Evolutionary conservation across 208 protist species (phyloP).

Genomic region (Herpetomonas tarakana): DNA sequence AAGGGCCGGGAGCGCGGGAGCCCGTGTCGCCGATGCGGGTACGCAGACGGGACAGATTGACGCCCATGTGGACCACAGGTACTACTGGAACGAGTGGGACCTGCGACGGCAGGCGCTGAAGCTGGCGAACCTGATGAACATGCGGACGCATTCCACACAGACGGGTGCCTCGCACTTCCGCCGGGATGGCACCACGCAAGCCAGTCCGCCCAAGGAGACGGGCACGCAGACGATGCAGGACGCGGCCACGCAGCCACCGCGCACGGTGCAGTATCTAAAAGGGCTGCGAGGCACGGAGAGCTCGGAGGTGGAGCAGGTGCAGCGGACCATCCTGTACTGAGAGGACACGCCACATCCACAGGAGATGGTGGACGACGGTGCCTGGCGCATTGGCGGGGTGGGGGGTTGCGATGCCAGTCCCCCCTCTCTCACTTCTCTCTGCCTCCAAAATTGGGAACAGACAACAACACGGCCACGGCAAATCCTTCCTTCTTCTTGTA

Average conservation of each 20-base stretch:
- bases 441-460: too few species aligned
- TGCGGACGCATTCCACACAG: conserved; percentile 85
- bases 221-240: conserved; percentile 83
- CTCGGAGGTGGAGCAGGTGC: conserved; percentile 79
- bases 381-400: too few species aligned
- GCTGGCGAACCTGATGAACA: conserved; percentile 84
- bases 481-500: too few species aligned
- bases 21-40: conserved; percentile 20
- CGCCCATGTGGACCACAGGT: conserved; percentile 83
- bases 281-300: conserved; percentile 78
- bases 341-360: background rate
- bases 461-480: too few species aligned
- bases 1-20: background rate
- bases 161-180: conserved; percentile 82
- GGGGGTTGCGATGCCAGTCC: too few species aligned
- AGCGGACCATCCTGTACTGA: conserved; percentile 74
- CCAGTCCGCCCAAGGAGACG: conserved; percentile 53
- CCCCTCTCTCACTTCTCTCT: too few species aligned
- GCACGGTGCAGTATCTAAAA: conserved; percentile 87
- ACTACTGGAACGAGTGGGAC: conserved; percentile 94
- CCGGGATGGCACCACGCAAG: conserved; percentile 80
- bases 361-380: too few species aligned
- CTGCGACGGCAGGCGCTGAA: conserved; percentile 89
- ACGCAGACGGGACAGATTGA: conserved; percentile 91
- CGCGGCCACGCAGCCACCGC: conserved; percentile 74